Conservation (phyloP, 768 basidiomycete species). For the Amanita fuliginea region DNA sequence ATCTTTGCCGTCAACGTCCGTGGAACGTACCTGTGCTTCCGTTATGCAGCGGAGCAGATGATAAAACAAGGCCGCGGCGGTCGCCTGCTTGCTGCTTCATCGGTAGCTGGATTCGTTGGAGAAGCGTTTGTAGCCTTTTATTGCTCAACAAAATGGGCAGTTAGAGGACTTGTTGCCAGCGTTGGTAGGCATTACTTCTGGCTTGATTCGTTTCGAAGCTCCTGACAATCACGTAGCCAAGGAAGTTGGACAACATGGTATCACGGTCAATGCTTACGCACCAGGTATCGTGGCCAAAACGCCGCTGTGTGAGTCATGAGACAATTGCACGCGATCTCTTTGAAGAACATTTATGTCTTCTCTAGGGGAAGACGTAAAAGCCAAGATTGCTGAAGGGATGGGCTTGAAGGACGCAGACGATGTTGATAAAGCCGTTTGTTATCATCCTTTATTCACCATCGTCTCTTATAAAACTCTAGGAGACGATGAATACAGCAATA, state of each 20-base stretch:
- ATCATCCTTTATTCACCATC: background rate
- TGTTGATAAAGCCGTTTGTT: background rate
- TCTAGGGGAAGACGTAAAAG: conserved; percentile 1
- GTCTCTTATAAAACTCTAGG: background rate
- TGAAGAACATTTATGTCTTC: background rate
- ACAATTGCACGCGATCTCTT: background rate
- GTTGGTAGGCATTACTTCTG: conserved; percentile 9
- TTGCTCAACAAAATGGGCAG: conserved; percentile 26
- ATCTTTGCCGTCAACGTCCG: conserved; percentile 22
- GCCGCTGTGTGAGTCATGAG: background rate
- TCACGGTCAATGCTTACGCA: conserved; percentile 21
- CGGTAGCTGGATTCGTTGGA: conserved; percentile 23
- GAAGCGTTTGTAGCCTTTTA: conserved; percentile 14
- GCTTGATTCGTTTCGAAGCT: background rate
- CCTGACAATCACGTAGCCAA: conserved; percentile 7
- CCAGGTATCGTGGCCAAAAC: conserved; percentile 12
- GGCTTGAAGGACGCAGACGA: background rate
- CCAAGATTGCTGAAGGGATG: background rate
- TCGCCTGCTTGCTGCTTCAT: conserved; percentile 31
- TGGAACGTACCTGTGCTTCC: conserved; percentile 30
- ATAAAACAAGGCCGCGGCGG: conserved; percentile 32
- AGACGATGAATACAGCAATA: background rate
- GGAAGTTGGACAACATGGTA: conserved; percentile 16
- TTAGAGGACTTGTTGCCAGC: conserved; percentile 24
- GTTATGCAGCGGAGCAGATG: conserved; percentile 30